Base-by-base conservation (phyloP, 805 yeast species). In the Nakazawaea wickerhamii region DNA sequence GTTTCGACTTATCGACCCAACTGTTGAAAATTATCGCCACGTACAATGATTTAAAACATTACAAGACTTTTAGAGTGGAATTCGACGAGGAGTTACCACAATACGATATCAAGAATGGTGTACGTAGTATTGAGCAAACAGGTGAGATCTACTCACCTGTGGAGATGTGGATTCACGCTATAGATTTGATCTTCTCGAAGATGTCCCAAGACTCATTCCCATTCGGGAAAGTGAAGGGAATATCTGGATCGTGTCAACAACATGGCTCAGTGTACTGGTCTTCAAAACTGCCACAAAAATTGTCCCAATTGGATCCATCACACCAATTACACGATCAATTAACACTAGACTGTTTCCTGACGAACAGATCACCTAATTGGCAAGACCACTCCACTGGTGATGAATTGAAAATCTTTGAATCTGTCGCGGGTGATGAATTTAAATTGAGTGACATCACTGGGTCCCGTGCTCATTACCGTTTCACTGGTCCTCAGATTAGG, bases 241-340 rank as follows among this genome's bases (percentile, higher is more conserved):
- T 89, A 38, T 73, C 84, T 34, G 96, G 96, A 0, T 87, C 95
- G 0, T 84, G 95, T 44, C 96, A 89, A 62, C 96, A 89, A 55
- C 96, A 89, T 55, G 96, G 96, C 0, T 83, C 95, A 2, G 89
- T 90, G 2, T 89, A 68, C 55, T 86, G 95, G 91, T 71, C 86
- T 1, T 19, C 60, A 4, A 51, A 63, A 6, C 81, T 85, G 0
- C 58, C 61, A 1, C 46, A 50, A 0, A 48, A 68, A 3, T 65
- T 88, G 40, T 33, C 46, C 1, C 45, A 51, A 0, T 61, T 84
- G 43, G 50, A 66, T 0, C 21, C 55, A 0, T 46, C 50, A 4
- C 9, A 17, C 14, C 17, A 66, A 2, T 63, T 85, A 38, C 56
- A 66, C 28, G 70, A 65, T 1, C 84, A 74, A 48, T 53, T 84